Conservation (phyloP, 2,329 filamentous ascomycete species). For the Aureobasidium sp. region DNA sequence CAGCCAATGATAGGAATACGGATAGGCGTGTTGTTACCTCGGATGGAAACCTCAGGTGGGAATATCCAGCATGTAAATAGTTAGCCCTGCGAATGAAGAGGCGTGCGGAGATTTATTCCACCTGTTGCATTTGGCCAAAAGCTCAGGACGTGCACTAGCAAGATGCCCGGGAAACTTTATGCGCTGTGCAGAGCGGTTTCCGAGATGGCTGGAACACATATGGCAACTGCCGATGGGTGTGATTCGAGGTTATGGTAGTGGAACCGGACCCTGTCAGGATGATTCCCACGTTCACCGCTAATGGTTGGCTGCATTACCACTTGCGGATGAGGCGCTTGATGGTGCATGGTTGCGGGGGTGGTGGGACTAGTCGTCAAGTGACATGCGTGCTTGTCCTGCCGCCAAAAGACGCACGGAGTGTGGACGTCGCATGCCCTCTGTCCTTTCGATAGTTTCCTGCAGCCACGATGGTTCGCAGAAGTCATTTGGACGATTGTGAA, state of each 20-base stretch:
- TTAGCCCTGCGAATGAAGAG: slow-evolving; percentile 3
- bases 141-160: slow-evolving; percentile 4
- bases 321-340: slow-evolving; percentile 12
- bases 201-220: slow-evolving; percentile 9
- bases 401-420: neutral
- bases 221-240: slow-evolving; percentile 8
- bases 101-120: slow-evolving; percentile 11
- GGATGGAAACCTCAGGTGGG: slow-evolving; percentile 6
- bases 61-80: slow-evolving; percentile 11
- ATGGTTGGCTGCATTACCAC: slow-evolving; percentile 14
- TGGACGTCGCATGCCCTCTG: slow-evolving; percentile 5
- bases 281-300: slow-evolving; percentile 13
- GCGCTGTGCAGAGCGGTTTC: slow-evolving; percentile 6
- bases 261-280: slow-evolving; percentile 12
- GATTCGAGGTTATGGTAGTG: slow-evolving; percentile 8
- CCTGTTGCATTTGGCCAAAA: slow-evolving; percentile 9
- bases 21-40: slow-evolving; percentile 9
- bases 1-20: slow-evolving; percentile 11
- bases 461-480: slow-evolving; percentile 13
- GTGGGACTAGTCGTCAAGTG: slow-evolving; percentile 13
- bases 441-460: slow-evolving; percentile 13
- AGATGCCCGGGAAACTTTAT: slow-evolving; percentile 9
- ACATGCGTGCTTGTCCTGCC: slow-evolving; percentile 11
- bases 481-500: neutral
- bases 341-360: slow-evolving; percentile 13